Conservation (phyloP, 495 filamentous ascomycete genomes). For the Xylaria intraflava region DNA sequence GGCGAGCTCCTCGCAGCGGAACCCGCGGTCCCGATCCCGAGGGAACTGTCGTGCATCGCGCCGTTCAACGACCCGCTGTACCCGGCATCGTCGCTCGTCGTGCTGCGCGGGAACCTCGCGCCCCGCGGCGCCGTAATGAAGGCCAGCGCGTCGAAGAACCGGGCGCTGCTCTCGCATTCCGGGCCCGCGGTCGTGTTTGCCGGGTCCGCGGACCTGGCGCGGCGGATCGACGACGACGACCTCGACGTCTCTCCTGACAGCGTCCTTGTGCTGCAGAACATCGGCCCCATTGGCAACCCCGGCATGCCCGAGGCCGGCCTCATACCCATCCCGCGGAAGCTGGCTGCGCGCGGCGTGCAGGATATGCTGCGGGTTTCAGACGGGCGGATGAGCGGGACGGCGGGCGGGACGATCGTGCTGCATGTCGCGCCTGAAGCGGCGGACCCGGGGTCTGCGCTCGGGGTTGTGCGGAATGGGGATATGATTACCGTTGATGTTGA, state of each 20-base stretch:
- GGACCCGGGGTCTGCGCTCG: constrained; percentile 49
- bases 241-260: constrained; percentile 46
- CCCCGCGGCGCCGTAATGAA: constrained; percentile 54
- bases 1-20: constrained; percentile 47
- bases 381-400: constrained; percentile 63
- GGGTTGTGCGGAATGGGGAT: constrained; percentile 55
- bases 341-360: constrained; percentile 49
- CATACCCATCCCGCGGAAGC: constrained; percentile 58
- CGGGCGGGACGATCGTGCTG: constrained; percentile 60
- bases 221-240: constrained; percentile 50
- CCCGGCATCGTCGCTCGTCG: constrained; percentile 47
- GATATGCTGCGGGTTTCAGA: constrained; percentile 65
- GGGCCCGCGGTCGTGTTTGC: constrained; percentile 56
- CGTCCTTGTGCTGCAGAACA: constrained; percentile 54
- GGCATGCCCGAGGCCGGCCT: constrained; percentile 66
- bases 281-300: constrained; percentile 58
- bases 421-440: constrained; percentile 60
- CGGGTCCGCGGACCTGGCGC: constrained; percentile 49
- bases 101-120: constrained; percentile 50
- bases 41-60: constrained; percentile 39
- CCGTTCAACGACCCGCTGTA: constrained; percentile 49
- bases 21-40: constrained; percentile 37
- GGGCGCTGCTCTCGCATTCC: constrained; percentile 42
- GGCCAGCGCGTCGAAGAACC: constrained; percentile 54
- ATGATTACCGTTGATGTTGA: constrained; percentile 50